Evolutionary conservation across 177 flowering plant species (phyloP).

Genomic region (Tripterygium wilfordii): DNA sequence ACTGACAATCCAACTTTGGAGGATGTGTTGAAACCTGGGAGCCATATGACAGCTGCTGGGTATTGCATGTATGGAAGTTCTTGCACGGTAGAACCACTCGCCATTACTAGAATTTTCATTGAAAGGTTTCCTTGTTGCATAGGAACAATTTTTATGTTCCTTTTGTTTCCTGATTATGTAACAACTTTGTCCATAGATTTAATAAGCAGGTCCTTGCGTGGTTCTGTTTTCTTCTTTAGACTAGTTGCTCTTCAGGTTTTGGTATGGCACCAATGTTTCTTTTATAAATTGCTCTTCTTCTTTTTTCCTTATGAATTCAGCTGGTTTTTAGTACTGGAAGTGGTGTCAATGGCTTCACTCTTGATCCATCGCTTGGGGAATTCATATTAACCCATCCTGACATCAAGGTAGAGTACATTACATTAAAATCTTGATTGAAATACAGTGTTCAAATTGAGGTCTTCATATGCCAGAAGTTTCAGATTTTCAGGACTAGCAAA

Average conservation of each 20-base stretch:
- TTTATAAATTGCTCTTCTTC: too few species aligned
- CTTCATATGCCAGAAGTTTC: too few species aligned
- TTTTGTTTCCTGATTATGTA: too few species aligned
- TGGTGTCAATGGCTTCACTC: constrained; percentile 96
- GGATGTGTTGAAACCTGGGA: constrained; percentile 91
- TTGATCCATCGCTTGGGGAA: constrained; percentile 98
- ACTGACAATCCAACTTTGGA: constrained; percentile 45
- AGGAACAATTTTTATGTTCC: too few species aligned
- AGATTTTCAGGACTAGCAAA: too few species aligned
- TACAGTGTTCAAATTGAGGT: too few species aligned
- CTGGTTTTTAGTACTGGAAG: constrained; percentile 87
- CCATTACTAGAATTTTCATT: constrained; percentile 6
- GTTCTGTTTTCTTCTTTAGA: not conserved
- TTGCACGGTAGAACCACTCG: constrained; percentile 61
- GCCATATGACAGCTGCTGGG: constrained; percentile 91
- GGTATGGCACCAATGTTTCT: too few species aligned
- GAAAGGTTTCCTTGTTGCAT: too few species aligned
- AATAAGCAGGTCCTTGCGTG: too few species aligned
- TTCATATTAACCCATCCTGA: constrained; percentile 94
- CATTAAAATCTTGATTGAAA: too few species aligned
- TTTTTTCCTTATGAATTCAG: constrained; percentile 33
- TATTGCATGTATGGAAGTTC: constrained; percentile 99
- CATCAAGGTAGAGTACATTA: constrained; percentile 82
- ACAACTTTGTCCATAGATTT: too few species aligned
- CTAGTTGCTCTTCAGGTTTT: too few species aligned